phyloP scores from a whole-genome alignment of 2,329 filamentous ascomycete species.

The Clarireedia monteithiana region DNA sequence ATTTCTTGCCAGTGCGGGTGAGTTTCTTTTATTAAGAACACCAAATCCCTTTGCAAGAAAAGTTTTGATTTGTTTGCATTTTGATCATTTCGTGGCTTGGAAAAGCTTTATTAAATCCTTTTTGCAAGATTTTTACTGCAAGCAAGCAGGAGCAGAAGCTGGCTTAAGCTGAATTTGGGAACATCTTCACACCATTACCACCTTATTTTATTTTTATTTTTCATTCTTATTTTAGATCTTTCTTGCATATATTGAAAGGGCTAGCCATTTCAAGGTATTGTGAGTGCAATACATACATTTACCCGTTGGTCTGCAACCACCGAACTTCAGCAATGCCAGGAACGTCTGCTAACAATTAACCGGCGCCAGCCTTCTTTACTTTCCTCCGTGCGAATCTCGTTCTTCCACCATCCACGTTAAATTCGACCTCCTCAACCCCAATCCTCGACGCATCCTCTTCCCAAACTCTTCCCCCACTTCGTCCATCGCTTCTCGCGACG shows the following conservation, averaged over 20 bases:
- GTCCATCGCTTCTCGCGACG: constrained; percentile 31
- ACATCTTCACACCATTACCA: not conserved
- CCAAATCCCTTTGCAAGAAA: not conserved
- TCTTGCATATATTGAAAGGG: too few relatives aligned
- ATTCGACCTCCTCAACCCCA: constrained; percentile 57
- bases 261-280: not conserved
- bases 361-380: constrained; percentile 66
- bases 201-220: not conserved
- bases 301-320: not conserved
- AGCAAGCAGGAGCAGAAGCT: not conserved
- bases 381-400: constrained; percentile 75
- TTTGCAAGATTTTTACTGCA: not conserved
- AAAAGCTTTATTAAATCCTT: not conserved
- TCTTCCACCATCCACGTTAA: constrained; percentile 43
- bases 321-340: not conserved
- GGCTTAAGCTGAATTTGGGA: not conserved
- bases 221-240: not conserved
- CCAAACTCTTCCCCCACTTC: constrained; percentile 31
- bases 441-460: constrained; percentile 47
- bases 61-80: not conserved
- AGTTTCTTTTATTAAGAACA: constrained; percentile 27
- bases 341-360: constrained; percentile 1
- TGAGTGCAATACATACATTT: not conserved
- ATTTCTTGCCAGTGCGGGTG: constrained; percentile 53
- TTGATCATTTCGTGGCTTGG: not conserved